These are phyloP conservation scores for Citrus australasica DNA, from an alignment of 345 rosid species.

Conservation along the genomic window DNA sequence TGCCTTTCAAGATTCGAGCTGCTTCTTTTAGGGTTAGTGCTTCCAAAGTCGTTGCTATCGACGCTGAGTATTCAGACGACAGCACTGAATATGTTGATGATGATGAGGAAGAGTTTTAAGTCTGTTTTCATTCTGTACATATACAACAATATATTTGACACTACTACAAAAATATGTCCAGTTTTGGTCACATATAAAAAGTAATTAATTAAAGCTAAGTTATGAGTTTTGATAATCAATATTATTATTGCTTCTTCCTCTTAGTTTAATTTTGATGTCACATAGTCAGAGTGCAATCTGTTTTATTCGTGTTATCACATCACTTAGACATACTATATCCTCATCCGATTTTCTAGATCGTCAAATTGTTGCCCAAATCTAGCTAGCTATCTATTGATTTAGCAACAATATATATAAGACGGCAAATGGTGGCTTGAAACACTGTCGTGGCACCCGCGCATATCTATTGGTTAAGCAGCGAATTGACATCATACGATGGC, in stretches of 20 bases:
- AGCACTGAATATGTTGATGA: constrained; percentile 15
- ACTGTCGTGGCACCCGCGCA: too few species aligned
- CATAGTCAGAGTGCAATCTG: neutral
- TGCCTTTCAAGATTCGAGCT: constrained; percentile 46
- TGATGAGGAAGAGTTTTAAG: constrained; percentile 28
- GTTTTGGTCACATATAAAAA: neutral
- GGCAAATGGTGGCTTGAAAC: too few species aligned
- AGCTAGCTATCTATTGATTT: too few species aligned
- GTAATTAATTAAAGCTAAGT: neutral
- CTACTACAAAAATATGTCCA: neutral
- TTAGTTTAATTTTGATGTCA: neutral
- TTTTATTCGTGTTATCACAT: too few species aligned
- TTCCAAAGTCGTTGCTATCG: constrained; percentile 62
- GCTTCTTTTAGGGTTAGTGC: constrained; percentile 48
- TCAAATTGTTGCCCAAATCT: too few species aligned
- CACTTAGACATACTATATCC: too few species aligned
- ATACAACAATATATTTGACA: neutral
- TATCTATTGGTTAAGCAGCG: too few species aligned
- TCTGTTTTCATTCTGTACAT: constrained; percentile 20
- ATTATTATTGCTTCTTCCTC: too few species aligned
- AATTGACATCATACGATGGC: too few species aligned
- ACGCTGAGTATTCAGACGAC: constrained; percentile 39
- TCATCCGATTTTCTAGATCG: too few species aligned
- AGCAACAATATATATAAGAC: too few species aligned
- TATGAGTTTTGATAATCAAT: neutral